These are phyloP conservation scores for Escallonia herrerae DNA, from an alignment of 129 eudicot species.

Conservation along the genomic window DNA sequence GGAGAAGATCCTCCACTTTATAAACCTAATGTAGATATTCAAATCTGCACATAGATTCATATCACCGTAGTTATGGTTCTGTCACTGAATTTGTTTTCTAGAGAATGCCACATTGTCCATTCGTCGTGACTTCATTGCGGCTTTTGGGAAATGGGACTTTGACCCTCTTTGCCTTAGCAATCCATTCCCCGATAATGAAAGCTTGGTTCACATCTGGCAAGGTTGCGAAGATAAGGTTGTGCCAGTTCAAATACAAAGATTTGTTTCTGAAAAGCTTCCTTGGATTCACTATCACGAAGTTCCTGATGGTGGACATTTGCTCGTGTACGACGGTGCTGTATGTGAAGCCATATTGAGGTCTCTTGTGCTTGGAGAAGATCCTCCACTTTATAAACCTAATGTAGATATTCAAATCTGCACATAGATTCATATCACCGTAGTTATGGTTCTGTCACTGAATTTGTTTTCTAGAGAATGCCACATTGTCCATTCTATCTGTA, in stretches of 20 bases:
- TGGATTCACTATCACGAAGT: constrained; percentile 96
- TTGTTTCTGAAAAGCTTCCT: constrained; percentile 45
- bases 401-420: background rate
- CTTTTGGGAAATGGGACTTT: constrained; percentile 92
- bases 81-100: too few species aligned
- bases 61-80: too few species aligned
- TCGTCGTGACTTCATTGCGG: constrained; percentile 63
- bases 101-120: too few species aligned
- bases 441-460: too few species aligned
- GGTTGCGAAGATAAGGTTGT: constrained; percentile 89
- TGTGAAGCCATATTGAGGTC: constrained; percentile 85
- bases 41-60: background rate
- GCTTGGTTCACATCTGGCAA: constrained; percentile 66
- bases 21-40: constrained; percentile 30
- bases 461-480: too few species aligned
- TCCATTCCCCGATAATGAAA: constrained; percentile 47
- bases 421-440: too few species aligned
- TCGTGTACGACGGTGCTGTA: constrained; percentile 75
- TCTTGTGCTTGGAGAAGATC: constrained; percentile 83
- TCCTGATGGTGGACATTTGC: constrained; percentile 87
- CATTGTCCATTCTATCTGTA: too few species aligned
- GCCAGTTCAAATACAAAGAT: constrained; percentile 66
- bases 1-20: constrained; percentile 76
- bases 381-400: constrained; percentile 56
- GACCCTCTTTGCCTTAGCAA: constrained; percentile 63